Evolutionary conservation across 2,329 filamentous ascomycete species (phyloP).

Genomic region (Beauveria scarabaeidicola): DNA sequence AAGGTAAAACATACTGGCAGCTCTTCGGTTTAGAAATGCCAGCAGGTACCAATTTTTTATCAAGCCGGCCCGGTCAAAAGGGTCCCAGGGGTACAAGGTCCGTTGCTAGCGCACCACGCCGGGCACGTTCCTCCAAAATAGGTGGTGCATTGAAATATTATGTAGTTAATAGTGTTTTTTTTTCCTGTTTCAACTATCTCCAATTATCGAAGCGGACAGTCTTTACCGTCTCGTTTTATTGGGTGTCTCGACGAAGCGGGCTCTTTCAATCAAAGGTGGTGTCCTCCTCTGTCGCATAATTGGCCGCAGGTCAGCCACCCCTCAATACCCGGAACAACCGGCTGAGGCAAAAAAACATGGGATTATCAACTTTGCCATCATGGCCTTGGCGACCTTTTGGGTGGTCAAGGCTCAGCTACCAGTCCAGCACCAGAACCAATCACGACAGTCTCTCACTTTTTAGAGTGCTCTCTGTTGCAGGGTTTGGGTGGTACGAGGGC

Average conservation of each 20-base stretch:
- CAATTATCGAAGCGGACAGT: not conserved
- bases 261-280: not conserved
- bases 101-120: too few species aligned
- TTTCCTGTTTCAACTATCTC: too few species aligned
- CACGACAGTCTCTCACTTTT: not conserved
- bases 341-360: not conserved
- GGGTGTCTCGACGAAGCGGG: not conserved
- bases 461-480: not conserved
- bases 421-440: not conserved
- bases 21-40: not conserved
- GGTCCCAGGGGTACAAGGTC: not conserved
- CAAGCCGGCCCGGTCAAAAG: not conserved
- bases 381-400: not conserved
- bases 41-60: not conserved
- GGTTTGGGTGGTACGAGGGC: too few species aligned
- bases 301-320: not conserved
- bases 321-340: not conserved
- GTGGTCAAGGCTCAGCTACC: not conserved
- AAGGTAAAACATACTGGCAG: not conserved
- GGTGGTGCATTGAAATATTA: too few species aligned
- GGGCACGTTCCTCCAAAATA: too few species aligned
- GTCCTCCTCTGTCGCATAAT: not conserved
- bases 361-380: conserved; percentile 7
- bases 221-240: not conserved
- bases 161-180: too few species aligned